Percentiles rank a stretch among this genome's conserved stretches.
phyloP scores from a whole-genome alignment of 202 grass and related monocot species.

The Eragrostis tef region DNA sequence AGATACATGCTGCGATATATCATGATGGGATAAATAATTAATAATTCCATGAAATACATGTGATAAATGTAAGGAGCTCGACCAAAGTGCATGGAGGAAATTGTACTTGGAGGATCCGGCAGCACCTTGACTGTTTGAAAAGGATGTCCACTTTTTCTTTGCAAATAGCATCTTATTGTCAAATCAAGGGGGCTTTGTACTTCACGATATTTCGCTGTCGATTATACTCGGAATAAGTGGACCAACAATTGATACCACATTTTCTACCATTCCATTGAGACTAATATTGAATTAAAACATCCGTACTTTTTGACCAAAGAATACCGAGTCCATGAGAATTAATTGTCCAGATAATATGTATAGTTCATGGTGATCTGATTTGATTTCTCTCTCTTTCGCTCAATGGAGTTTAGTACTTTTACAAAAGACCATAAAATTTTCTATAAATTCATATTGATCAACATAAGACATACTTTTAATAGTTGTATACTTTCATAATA shows the following conservation, averaged over 20 bases:
- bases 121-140: not conserved
- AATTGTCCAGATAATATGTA: not conserved
- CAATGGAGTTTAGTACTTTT: not conserved
- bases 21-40: not conserved
- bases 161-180: not conserved
- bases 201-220: not conserved
- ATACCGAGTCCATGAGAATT: not conserved
- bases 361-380: not conserved
- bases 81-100: not conserved
- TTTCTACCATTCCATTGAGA: not conserved
- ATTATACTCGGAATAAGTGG: not conserved
- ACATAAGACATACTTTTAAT: too few relatives aligned
- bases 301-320: not conserved
- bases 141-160: not conserved
- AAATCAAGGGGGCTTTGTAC: conserved; percentile 6
- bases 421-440: too few relatives aligned
- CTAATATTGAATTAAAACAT: not conserved
- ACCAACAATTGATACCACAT: not conserved
- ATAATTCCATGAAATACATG: not conserved
- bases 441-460: too few relatives aligned
- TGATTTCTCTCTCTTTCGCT: not conserved
- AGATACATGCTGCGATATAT: not conserved
- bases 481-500: too few relatives aligned
- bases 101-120: not conserved
- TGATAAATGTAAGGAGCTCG: not conserved